Percentiles rank a stretch among this genome's conserved stretches.
Conservation (phyloP, 2,329 filamentous ascomycete species). For the Dichotomopilus funicola region DNA sequence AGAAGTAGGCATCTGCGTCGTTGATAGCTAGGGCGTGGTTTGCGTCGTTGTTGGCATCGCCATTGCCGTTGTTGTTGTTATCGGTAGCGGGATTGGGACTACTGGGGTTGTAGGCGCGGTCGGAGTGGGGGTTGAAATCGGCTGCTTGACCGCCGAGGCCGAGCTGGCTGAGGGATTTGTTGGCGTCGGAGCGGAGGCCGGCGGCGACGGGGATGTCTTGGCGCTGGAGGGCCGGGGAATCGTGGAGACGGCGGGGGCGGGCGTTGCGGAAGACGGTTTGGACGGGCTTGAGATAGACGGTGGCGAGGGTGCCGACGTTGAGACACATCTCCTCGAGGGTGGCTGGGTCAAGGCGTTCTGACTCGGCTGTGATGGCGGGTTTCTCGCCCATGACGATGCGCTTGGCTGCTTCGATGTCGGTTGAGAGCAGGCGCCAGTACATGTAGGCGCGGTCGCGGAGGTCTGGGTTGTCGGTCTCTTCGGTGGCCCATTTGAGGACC, state of each 20-base stretch:
- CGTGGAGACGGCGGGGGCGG: constrained; percentile 68
- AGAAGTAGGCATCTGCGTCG: constrained; percentile 87
- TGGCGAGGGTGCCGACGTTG: constrained; percentile 90
- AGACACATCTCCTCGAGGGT: constrained; percentile 97
- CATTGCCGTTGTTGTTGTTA: background rate
- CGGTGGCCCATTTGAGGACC: constrained; percentile 96
- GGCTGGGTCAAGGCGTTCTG: constrained; percentile 81
- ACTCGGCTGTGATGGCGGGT: constrained; percentile 91
- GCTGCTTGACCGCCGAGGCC: constrained; percentile 47
- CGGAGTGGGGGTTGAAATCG: constrained; percentile 41
- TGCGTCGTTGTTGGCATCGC: constrained; percentile 18
- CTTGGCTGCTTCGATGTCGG: constrained; percentile 80
- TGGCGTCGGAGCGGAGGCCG: constrained; percentile 40
- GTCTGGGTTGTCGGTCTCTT: constrained; percentile 98
- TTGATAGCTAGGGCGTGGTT: constrained; percentile 66
- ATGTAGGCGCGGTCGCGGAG: constrained; percentile 94
- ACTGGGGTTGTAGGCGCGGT: constrained; percentile 11
- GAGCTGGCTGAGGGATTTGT: constrained; percentile 56
- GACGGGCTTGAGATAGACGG: constrained; percentile 95
- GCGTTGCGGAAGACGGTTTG: constrained; percentile 94
- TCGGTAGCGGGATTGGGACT: background rate
- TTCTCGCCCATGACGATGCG: constrained; percentile 95
- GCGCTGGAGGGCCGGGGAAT: constrained; percentile 80
- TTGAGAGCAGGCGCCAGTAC: constrained; percentile 96
- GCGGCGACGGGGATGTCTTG: constrained; percentile 44